Evolutionary conservation across 805 yeast species (phyloP).

Genomic region (Lipomyces orientalis): DNA sequence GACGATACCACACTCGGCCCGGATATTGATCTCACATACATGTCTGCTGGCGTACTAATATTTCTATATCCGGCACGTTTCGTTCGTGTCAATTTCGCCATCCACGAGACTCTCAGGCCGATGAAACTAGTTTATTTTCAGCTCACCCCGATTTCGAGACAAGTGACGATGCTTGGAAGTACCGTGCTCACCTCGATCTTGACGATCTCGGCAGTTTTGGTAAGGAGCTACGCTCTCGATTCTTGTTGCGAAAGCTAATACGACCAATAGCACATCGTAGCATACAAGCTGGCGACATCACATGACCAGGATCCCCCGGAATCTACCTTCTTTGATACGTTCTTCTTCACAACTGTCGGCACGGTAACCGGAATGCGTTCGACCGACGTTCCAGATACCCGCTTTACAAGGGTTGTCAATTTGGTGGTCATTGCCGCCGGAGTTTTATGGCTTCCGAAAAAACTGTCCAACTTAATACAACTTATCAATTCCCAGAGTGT

Average conservation of each 20-base stretch:
- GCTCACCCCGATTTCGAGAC: slow-evolving; percentile 11
- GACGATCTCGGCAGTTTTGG: slow-evolving; percentile 22
- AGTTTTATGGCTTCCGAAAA: slow-evolving; percentile 24
- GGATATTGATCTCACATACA: slow-evolving; percentile 21
- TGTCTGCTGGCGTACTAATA: slow-evolving; percentile 23
- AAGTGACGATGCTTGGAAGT: slow-evolving; percentile 5
- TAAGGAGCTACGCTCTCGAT: neutral
- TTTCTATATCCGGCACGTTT: slow-evolving; percentile 25
- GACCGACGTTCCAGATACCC: slow-evolving; percentile 22
- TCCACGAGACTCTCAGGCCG: slow-evolving; percentile 22
- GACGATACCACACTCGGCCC: slow-evolving; percentile 19
- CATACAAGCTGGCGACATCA: slow-evolving; percentile 14
- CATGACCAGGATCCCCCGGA: slow-evolving; percentile 11
- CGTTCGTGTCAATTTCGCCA: slow-evolving; percentile 13
- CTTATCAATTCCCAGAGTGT: slow-evolving; percentile 25
- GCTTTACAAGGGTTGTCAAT: slow-evolving; percentile 18
- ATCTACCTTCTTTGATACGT: slow-evolving; percentile 25
- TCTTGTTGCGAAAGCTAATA: neutral
- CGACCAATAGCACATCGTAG: slow-evolving; percentile 15
- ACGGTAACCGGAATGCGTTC: slow-evolving; percentile 21
- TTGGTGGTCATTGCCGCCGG: slow-evolving; percentile 23
- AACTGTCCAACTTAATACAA: slow-evolving; percentile 15
- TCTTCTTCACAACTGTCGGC: slow-evolving; percentile 28
- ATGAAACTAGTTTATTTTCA: slow-evolving; percentile 15
- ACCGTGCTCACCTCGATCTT: slow-evolving; percentile 16